phyloP scores from a whole-genome alignment of 2,329 filamentous ascomycete species.

The Sporothrix pseudoabietina region DNA sequence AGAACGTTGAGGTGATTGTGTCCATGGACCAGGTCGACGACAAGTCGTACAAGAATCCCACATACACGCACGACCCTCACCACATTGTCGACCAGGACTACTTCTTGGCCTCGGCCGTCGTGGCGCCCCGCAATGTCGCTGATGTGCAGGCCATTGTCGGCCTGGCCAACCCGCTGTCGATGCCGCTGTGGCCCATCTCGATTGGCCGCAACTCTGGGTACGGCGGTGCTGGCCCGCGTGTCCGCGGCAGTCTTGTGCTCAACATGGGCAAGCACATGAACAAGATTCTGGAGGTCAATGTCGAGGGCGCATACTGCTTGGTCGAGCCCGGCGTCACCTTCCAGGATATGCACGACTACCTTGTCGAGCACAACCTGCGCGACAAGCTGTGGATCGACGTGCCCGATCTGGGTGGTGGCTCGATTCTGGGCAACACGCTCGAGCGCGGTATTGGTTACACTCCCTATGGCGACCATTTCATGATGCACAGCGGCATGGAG shows the following conservation, averaged over 20 bases:
- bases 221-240: constrained; percentile 55
- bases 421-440: constrained; percentile 50
- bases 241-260: constrained; percentile 53
- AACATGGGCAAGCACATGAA: constrained; percentile 58
- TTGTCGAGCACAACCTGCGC: constrained; percentile 38
- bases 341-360: constrained; percentile 48
- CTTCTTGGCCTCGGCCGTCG: constrained; percentile 48
- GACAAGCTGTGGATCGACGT: constrained; percentile 49
- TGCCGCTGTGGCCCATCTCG: constrained; percentile 54
- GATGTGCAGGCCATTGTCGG: constrained; percentile 52
- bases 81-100: constrained; percentile 48
- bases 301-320: constrained; percentile 52
- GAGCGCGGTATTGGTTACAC: constrained; percentile 53
- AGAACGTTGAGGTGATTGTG: constrained; percentile 43
- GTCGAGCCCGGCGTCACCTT: constrained; percentile 61
- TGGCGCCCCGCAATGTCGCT: constrained; percentile 47
- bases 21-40: constrained; percentile 39
- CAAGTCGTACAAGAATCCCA: constrained; percentile 41
- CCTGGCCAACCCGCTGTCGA: constrained; percentile 42
- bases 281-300: constrained; percentile 54
- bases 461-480: constrained; percentile 47
- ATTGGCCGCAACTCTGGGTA: constrained; percentile 52
- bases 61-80: constrained; percentile 48
- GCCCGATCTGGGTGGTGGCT: constrained; percentile 48
- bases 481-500: constrained; percentile 40